Conservation (phyloP, 2,329 filamentous ascomycete genomes). For the Aspergillus felis region DNA sequence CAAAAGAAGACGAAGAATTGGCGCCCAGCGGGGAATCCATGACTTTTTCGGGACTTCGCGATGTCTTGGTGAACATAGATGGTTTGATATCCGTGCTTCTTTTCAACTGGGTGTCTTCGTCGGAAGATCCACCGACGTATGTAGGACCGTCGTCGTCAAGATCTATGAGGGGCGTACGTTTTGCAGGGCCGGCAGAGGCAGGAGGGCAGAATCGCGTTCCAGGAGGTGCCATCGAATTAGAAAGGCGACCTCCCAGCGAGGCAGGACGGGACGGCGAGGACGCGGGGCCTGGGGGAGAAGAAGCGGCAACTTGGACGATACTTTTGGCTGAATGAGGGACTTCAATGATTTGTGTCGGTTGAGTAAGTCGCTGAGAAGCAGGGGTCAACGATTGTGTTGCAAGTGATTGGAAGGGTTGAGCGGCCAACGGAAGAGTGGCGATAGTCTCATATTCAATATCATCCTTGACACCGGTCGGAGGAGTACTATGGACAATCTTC, state of each 20-base stretch:
- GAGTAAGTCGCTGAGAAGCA: constrained; percentile 53
- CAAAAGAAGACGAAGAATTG: constrained; percentile 20
- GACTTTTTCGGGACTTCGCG: constrained; percentile 37
- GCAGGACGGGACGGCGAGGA: constrained; percentile 36
- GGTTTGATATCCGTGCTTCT: constrained; percentile 57
- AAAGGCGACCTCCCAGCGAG: constrained; percentile 45
- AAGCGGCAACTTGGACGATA: constrained; percentile 77
- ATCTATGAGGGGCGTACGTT: constrained; percentile 41
- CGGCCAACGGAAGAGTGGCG: constrained; percentile 44
- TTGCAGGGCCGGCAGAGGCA: constrained; percentile 37
- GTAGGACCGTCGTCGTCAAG: constrained; percentile 54
- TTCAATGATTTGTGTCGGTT: constrained; percentile 59
- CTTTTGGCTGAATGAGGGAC: constrained; percentile 33
- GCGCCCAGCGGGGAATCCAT: constrained; percentile 38
- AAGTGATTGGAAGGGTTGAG: constrained; percentile 13
- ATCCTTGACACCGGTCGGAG: constrained; percentile 23
- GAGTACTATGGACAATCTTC: constrained; percentile 27
- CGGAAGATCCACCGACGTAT: constrained; percentile 61
- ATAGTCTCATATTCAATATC: constrained; percentile 45
- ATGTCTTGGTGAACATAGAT: constrained; percentile 51
- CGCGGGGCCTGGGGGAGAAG: constrained; percentile 66
- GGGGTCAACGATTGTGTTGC: constrained; percentile 36
- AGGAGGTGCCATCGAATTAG: constrained; percentile 67
- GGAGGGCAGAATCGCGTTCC: constrained; percentile 66
- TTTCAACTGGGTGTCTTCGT: constrained; percentile 49